Evolutionary conservation across 768 basidiomycete genomes (phyloP).

Genomic region (Galerina marginata): DNA sequence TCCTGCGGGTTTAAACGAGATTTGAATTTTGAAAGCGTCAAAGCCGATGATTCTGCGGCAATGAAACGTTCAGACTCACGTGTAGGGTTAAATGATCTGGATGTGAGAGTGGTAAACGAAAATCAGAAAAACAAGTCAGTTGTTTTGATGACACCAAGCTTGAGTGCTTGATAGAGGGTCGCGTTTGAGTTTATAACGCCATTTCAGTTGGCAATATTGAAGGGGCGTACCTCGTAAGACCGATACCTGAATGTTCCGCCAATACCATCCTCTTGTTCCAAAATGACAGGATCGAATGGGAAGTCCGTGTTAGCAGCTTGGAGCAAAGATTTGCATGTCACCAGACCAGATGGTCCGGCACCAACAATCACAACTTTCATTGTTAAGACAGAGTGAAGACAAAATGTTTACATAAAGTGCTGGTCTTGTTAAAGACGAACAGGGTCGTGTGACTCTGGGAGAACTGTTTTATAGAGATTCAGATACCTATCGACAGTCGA

Average conservation of each 20-base stretch:
- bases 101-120: slow-evolving; percentile 52
- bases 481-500: no score
- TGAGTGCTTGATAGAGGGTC: slow-evolving; percentile 40
- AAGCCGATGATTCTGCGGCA: not conserved
- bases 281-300: slow-evolving; percentile 53
- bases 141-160: slow-evolving; percentile 62
- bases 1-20: slow-evolving; percentile 29
- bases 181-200: not conserved
- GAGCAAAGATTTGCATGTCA: slow-evolving; percentile 53
- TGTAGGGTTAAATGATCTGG: slow-evolving; percentile 53
- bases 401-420: no score
- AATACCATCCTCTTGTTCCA: slow-evolving; percentile 53
- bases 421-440: no score
- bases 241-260: slow-evolving; percentile 60
- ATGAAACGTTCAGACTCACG: slow-evolving; percentile 23
- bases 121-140: slow-evolving; percentile 65
- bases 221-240: slow-evolving; percentile 44
- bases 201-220: not conserved
- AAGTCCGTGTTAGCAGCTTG: slow-evolving; percentile 42
- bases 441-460: no score
- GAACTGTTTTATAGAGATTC: no score
- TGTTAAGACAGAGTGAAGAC: no score
- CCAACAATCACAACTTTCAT: slow-evolving; percentile 46
- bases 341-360: slow-evolving; percentile 56
- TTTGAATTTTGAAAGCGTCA: not conserved